Evolutionary conservation across 2,329 filamentous ascomycete genomes (phyloP).

Genomic region (Sclerotinia spermophila): DNA sequence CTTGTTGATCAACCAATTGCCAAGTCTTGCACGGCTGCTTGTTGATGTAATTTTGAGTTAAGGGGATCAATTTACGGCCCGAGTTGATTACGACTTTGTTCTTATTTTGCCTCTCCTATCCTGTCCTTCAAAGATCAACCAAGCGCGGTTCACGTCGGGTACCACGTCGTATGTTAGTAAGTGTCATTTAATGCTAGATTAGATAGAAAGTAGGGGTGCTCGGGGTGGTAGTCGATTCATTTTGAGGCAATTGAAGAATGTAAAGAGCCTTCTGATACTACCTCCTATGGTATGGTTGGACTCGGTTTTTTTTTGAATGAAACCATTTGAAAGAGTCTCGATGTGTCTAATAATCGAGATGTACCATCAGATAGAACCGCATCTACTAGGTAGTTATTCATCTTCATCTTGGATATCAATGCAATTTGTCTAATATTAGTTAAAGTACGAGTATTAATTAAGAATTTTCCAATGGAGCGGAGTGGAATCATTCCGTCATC

Average conservation of each 20-base stretch:
- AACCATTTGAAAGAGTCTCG: not conserved
- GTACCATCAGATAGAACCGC: not conserved
- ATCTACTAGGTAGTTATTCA: not conserved
- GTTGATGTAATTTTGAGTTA: not conserved
- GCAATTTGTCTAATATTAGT: not conserved
- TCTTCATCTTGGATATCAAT: not conserved
- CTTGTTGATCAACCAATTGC: slow-evolving; percentile 6
- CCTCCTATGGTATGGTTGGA: not conserved
- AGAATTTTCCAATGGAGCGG: not conserved
- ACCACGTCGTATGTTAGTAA: not conserved
- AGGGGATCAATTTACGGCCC: slow-evolving; percentile 10
- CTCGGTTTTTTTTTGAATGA: not conserved
- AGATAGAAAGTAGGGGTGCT: not conserved
- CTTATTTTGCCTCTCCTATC: slow-evolving; percentile 4
- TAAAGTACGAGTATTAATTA: not conserved
- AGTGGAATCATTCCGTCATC: slow-evolving; percentile 7
- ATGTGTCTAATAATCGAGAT: not conserved
- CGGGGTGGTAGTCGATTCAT: not conserved
- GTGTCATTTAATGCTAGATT: not conserved
- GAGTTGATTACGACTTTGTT: slow-evolving; percentile 7
- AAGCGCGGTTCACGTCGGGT: slow-evolving; percentile 7
- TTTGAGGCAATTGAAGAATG: not conserved
- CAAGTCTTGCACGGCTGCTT: slow-evolving; percentile 1
- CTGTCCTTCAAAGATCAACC: not conserved
- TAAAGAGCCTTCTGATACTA: not conserved